Evolutionary conservation across 148 eudicot genomes (phyloP), one percentile per base, ranked within the genome.

Genomic region (Rhododendron ovatum): DNA sequence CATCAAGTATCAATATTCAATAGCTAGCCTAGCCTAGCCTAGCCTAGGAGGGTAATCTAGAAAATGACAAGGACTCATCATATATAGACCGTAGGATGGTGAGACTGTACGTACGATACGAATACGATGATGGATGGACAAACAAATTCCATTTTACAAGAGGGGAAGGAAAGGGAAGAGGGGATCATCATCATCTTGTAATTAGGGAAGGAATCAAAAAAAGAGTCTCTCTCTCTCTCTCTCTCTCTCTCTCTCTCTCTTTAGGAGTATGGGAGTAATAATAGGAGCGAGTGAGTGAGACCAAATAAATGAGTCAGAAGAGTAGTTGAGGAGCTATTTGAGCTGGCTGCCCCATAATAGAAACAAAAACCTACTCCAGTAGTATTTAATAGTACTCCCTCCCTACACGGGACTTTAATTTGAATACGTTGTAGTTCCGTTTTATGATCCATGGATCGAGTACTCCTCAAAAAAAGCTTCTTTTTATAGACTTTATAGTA

Each of bases 271-370:
- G 5, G 45, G 45, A 5, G 43, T 39, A 39, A 5, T 39, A 41
- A 41, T 41, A 41, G 6, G 45, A 41, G 45, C 1, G 35, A 35
- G 35, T 35, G 35, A 37, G 39, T 37, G 2, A 37, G 39, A 37
- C 39, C 39, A 43, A 78, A 63, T 24, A 47, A 37, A 35, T 43
- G 69, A 67, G 7, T 33, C 81, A 48, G 91, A 20, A 73, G 74
- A 86, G 89, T 88, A 41, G 90, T 86, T 90, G 89, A 87, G 39
- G 39, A 37, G 39, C 39, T 37, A 37, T 37, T 37, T 37, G 39
- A 37, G 39, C 39, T 37, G 37, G 87, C 84, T 86, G 80, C 86
- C 89, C 87, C 30, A 84, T 84, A 86, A 81, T 88, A 81, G 86
- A 86, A 88, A 84, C 39, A 30, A 35, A 33, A 37, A 14, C 59